Evolutionary conservation across 2,329 filamentous ascomycete species (phyloP).

Genomic region (Drechslerella dactyloides): DNA sequence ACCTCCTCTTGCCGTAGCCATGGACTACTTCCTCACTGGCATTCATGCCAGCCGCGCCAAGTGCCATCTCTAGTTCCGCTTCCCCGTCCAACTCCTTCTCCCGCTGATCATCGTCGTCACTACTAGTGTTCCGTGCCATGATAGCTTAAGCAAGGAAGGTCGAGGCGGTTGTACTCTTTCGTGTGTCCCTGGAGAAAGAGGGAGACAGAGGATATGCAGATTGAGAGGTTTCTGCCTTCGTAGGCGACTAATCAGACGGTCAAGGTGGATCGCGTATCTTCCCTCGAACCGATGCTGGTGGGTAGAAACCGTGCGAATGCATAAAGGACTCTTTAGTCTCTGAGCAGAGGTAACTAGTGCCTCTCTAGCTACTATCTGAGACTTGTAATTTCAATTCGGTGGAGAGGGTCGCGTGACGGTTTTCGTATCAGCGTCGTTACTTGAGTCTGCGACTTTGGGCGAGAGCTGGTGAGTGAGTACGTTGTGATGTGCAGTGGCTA

Average conservation of each 20-base stretch:
- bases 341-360: no score
- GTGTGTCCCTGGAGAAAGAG: no score
- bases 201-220: no score
- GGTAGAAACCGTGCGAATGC: slow-evolving; percentile 34
- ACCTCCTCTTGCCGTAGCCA: slow-evolving; percentile 1
- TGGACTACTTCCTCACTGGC: slow-evolving; percentile 8
- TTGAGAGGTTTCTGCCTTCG: not conserved
- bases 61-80: slow-evolving; percentile 7
- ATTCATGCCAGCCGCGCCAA: slow-evolving; percentile 11
- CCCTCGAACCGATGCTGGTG: slow-evolving; percentile 19
- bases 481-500: no score
- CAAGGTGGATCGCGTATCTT: slow-evolving; percentile 45
- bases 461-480: no score
- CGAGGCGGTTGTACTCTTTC: no score
- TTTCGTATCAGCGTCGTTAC: no score
- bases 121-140: slow-evolving; percentile 5
- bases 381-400: no score
- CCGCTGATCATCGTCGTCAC: slow-evolving; percentile 16
- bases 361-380: no score
- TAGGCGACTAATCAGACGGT: not conserved
- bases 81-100: slow-evolving; percentile 5
- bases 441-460: no score
- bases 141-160: not conserved
- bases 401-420: no score
- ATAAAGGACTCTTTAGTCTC: slow-evolving; percentile 4